Conservation (phyloP, 176 grass and related monocot species). For the Bothriochloa decipiens region DNA sequence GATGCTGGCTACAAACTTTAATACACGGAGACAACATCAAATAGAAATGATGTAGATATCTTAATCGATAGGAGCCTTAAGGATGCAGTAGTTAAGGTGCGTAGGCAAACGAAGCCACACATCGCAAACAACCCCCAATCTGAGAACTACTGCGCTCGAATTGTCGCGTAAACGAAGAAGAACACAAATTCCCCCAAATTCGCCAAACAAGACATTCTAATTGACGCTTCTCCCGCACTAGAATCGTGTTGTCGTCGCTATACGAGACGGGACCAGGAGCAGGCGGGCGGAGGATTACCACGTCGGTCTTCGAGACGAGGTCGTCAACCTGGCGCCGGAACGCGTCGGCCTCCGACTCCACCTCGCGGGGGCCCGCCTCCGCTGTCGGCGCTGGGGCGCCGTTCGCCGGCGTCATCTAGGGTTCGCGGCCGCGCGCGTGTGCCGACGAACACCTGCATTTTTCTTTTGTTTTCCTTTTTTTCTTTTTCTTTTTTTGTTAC, state of each 20-base stretch:
- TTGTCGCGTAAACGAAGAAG: neutral
- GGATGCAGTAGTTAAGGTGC: too few relatives aligned
- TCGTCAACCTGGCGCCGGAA: slow-evolving; percentile 53
- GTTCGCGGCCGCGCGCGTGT: slow-evolving; percentile 6
- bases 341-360: slow-evolving; percentile 37
- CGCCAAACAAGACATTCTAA: neutral
- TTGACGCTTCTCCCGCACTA: neutral
- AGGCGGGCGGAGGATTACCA: slow-evolving; percentile 31
- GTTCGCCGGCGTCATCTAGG: slow-evolving; percentile 54
- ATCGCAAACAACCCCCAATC: neutral
- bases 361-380: neutral
- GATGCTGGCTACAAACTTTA: too few relatives aligned
- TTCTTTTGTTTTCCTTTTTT: neutral
- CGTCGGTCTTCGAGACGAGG: slow-evolving; percentile 55
- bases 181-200: neutral
- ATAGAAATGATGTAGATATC: too few relatives aligned
- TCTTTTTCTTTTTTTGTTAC: too few relatives aligned
- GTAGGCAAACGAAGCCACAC: too few relatives aligned
- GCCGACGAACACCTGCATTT: slow-evolving; percentile 14
- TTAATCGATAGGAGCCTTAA: too few relatives aligned
- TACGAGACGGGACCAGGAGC: neutral
- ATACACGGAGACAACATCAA: too few relatives aligned
- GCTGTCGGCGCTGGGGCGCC: neutral
- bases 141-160: neutral
- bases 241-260: neutral